These are phyloP conservation scores for Pseudofabraea citricarpa DNA, from an alignment of 2,329 filamentous ascomycete genomes.

Conservation along the genomic window DNA sequence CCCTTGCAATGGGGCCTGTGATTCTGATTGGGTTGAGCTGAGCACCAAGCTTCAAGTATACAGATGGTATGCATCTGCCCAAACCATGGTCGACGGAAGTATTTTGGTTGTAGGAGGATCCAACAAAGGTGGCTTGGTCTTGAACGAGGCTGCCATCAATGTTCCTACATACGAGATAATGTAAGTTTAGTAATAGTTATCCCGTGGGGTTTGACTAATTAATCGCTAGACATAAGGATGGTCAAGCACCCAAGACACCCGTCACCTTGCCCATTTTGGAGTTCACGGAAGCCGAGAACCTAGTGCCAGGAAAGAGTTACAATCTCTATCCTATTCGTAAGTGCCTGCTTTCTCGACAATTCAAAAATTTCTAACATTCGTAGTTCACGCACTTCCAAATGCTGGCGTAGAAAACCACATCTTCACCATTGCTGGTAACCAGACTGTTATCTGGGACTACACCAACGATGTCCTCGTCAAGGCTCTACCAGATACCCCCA, in stretches of 20 bases:
- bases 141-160: slow-evolving; percentile 4
- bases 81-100: slow-evolving; percentile 1
- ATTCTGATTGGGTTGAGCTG: slow-evolving; percentile 1
- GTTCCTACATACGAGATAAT: slow-evolving; percentile 2
- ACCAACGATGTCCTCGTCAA: neutral
- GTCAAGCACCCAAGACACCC: neutral
- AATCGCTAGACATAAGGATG: neutral
- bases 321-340: slow-evolving; percentile 2
- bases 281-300: slow-evolving; percentile 2
- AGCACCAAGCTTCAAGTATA: neutral
- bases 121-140: neutral
- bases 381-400: neutral
- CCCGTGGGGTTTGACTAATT: too few relatives aligned
- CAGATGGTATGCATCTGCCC: neutral
- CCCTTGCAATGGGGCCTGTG: slow-evolving; percentile 4
- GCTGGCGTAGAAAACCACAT: neutral
- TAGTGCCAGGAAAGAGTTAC: neutral
- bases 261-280: slow-evolving; percentile 1
- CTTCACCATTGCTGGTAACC: slow-evolving; percentile 1
- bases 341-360: neutral
- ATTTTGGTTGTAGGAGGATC: slow-evolving; percentile 3
- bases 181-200: neutral
- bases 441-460: slow-evolving; percentile 2
- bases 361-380: neutral
- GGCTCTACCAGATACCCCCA: neutral